A percentile compares a stretch with the other conserved stretches of the same genome.
Evolutionary conservation across 129 eudicot species (phyloP).

Genomic region (Arctium minus): DNA sequence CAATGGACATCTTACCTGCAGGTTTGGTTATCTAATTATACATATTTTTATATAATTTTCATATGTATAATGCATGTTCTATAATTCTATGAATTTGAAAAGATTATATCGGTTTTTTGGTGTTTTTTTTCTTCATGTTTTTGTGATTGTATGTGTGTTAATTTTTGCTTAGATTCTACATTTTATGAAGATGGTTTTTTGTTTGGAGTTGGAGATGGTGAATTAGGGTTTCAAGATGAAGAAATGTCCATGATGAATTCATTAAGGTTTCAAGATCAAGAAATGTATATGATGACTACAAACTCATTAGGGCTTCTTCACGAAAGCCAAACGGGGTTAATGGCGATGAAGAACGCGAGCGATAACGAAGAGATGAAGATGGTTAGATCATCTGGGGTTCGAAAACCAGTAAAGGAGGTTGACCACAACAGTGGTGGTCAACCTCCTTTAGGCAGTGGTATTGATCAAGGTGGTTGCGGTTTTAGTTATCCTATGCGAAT

Average conservation of each 20-base stretch:
- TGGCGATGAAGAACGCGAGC: background rate
- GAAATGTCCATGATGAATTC: background rate
- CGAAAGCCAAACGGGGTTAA: constrained; percentile 5
- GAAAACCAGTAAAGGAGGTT: background rate
- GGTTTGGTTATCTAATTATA: constrained; percentile 20
- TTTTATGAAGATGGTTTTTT: constrained; percentile 3
- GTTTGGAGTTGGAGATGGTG: background rate
- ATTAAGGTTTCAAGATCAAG: constrained; percentile 16
- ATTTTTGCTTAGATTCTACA: constrained; percentile 11
- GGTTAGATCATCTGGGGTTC: background rate
- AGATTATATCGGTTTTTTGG: background rate
- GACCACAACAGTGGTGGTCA: background rate
- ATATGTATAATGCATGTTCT: background rate
- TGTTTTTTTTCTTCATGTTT: background rate
- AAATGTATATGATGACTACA: background rate
- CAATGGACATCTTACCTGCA: constrained; percentile 29
- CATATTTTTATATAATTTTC: background rate
- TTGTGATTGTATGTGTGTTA: background rate
- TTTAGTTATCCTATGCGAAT: constrained; percentile 5
- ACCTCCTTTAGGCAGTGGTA: too few relatives aligned
- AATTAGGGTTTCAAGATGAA: constrained; percentile 11
- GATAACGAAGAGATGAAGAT: constrained; percentile 1
- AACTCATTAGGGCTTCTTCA: constrained; percentile 16
- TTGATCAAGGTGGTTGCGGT: background rate
- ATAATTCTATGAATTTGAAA: background rate